These are phyloP conservation scores for Phytophthora citrophthora DNA, from an alignment of 352 stramenopile species.

Conservation along the genomic window DNA sequence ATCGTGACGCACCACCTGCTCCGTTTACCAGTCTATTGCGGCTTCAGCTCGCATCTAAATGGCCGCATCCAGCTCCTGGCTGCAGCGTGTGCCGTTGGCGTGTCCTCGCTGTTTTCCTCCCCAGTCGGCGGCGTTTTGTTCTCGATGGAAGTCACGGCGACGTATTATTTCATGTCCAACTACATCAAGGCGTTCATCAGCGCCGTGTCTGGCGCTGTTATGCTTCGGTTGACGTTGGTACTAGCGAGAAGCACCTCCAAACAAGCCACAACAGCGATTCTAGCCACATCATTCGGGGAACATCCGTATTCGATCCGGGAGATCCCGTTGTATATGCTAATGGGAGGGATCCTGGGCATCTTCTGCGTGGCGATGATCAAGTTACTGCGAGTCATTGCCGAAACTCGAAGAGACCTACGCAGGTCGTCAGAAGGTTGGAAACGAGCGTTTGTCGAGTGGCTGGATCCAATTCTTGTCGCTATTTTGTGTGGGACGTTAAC, in stretches of 20 bases:
- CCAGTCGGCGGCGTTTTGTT: background rate
- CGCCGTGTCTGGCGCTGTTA: background rate
- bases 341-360: background rate
- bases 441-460: background rate
- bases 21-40: background rate
- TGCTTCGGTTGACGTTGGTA: background rate
- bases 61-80: background rate
- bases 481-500: slow-evolving; percentile 43
- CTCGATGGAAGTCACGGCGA: background rate
- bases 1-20: background rate
- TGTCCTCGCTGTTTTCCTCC: background rate
- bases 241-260: background rate
- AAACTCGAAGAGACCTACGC: slow-evolving; percentile 25
- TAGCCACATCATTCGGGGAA: background rate
- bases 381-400: slow-evolving; percentile 35
- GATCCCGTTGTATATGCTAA: background rate
- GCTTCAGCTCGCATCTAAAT: background rate
- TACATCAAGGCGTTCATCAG: slow-evolving; percentile 1
- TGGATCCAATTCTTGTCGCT: background rate
- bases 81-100: background rate
- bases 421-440: background rate
- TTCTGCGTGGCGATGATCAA: background rate
- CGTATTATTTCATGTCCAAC: background rate
- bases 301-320: background rate
- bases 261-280: background rate